Evolutionary conservation across 2,329 filamentous ascomycete genomes (phyloP).

Genomic region (Botrytis aclada): DNA sequence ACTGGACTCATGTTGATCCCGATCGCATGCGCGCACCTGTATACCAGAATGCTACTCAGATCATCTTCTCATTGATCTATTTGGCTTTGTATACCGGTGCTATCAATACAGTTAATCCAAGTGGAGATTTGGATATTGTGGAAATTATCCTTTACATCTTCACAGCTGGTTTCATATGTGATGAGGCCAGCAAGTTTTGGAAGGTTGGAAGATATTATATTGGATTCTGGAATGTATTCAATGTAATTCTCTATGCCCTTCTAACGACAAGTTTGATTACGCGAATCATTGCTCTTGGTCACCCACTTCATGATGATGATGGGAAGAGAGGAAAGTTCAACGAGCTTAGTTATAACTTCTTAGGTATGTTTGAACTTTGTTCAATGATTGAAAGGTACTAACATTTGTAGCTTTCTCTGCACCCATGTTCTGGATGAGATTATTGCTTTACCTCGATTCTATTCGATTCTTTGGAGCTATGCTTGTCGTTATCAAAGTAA

Average conservation of each 20-base stretch:
- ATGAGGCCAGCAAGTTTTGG: slow-evolving; percentile 85
- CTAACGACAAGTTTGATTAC: slow-evolving; percentile 75
- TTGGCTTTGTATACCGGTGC: slow-evolving; percentile 82
- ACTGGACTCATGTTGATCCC: slow-evolving; percentile 82
- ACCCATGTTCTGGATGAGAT: slow-evolving; percentile 93
- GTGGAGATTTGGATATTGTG: slow-evolving; percentile 77
- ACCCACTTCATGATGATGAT: slow-evolving; percentile 46
- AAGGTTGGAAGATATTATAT: slow-evolving; percentile 91
- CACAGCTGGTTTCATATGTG: slow-evolving; percentile 84
- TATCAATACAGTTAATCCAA: slow-evolving; percentile 89
- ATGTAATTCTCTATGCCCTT: slow-evolving; percentile 75
- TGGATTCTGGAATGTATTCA: slow-evolving; percentile 97
- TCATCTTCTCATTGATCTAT: slow-evolving; percentile 80
- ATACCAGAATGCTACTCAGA: slow-evolving; percentile 88
- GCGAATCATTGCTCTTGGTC: slow-evolving; percentile 72
- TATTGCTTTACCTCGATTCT: slow-evolving; percentile 89
- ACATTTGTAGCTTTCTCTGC: slow-evolving; percentile 67
- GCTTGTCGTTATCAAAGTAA: slow-evolving; percentile 92
- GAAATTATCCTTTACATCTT: slow-evolving; percentile 87
- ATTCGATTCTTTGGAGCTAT: slow-evolving; percentile 97
- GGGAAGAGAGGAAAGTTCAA: slow-evolving; percentile 64
- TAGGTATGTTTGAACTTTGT: slow-evolving; percentile 42
- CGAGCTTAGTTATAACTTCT: slow-evolving; percentile 84
- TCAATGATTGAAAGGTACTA: slow-evolving; percentile 14
- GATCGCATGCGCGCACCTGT: slow-evolving; percentile 89